Base-by-base conservation (phyloP, 2,329 filamentous ascomycete genomes). In the Coniochaeta hoffmannii region DNA sequence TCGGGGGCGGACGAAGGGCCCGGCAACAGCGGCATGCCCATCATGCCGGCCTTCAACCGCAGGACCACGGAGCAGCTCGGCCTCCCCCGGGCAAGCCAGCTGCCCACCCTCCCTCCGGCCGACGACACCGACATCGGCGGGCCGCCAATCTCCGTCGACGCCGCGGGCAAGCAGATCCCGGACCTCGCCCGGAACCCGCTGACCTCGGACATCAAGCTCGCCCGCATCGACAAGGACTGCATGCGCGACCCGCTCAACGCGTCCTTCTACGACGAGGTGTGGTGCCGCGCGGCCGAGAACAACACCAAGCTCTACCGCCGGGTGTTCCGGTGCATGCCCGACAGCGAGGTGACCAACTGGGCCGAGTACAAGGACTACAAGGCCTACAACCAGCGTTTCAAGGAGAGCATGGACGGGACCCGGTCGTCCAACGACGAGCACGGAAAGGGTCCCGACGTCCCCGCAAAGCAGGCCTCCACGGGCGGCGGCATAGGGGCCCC, bases 291-390 rank as follows among this genome's bases (percentile, higher is more conserved):
- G 54, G 94, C 94, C 1, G 85, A 88, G 60, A 97, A 97, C 75
- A 99, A 99, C 69, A 99, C 94, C 3, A 93, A 91, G 67, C 81
- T 99, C 50, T 99, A 89, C 73, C 88, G 94, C 31, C 85, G 88
- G 58, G 93, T 99, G 9, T 99, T 99, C 76, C 86, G 92, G 50
- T 97, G 92, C 71, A 95, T 96, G 89, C 94, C 94, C 1, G 94
- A 99, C 68, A 97, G 86, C 53, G 90, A 97, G 66, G 94, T 96
- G 26, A 87, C 85, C 60, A 93, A 88, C 44, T 99, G 94, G 94
- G 86, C 88, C 61, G 89, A 96, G 60, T 99, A 99, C 71, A 87
- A 89, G 60, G 88, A 95, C 61, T 96, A 88, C 66, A 79, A 82
- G 54, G 80, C 85, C 4, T 97, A 97, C 68, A 79, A 81, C 17